phyloP scores from a whole-genome alignment of 2,329 filamentous ascomycete genomes.

The Fusarium chlamydosporum region DNA sequence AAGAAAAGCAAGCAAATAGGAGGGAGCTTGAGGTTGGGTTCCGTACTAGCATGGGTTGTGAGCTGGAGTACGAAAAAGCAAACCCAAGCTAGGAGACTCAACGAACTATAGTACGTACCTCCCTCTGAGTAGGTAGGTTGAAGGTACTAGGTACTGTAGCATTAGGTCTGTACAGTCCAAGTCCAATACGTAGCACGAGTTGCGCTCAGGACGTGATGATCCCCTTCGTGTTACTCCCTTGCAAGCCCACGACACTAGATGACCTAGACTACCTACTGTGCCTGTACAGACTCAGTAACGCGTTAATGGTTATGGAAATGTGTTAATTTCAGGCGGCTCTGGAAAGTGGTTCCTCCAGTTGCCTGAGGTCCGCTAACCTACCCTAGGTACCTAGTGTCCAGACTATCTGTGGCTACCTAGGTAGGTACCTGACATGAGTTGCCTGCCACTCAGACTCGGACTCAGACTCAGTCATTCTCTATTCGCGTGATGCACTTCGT shows the following conservation, averaged over 20 bases:
- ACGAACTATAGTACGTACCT: constrained; percentile 4
- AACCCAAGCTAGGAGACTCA: constrained; percentile 20
- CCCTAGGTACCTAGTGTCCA: neutral
- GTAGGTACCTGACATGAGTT: constrained; percentile 6
- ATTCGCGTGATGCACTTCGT: constrained; percentile 2
- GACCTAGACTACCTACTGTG: no score
- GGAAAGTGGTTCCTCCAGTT: constrained; percentile 14
- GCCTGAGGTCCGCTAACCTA: constrained; percentile 1
- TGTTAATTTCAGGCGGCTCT: constrained; percentile 15
- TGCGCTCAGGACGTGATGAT: constrained; percentile 20
- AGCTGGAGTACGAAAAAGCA: constrained; percentile 26
- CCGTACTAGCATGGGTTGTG: constrained; percentile 14
- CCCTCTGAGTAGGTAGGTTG: no score
- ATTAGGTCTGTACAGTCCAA: neutral
- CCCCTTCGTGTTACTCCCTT: constrained; percentile 25
- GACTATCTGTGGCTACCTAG: constrained; percentile 8
- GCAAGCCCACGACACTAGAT: neutral
- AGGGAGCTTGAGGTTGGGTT: constrained; percentile 5
- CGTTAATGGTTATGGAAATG: constrained; percentile 4
- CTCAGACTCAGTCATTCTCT: neutral
- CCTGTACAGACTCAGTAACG: constrained; percentile 9
- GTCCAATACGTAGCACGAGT: constrained; percentile 10
- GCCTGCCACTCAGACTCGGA: constrained; percentile 3
- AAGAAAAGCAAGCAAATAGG: neutral
- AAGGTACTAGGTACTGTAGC: no score